Conservation (phyloP, 306 rosid genomes). For the Citrullus colocynthis region DNA sequence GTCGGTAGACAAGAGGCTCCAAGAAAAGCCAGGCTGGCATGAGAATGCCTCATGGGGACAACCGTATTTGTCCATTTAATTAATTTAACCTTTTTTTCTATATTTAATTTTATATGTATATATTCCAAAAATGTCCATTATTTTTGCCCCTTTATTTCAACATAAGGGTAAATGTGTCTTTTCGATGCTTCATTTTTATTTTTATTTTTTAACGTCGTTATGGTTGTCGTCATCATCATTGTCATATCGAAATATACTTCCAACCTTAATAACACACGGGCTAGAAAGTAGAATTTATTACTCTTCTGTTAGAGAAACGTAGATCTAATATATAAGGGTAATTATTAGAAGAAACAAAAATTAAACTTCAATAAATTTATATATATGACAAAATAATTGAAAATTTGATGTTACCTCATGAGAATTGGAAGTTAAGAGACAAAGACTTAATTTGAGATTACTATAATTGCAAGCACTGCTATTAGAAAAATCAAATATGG, state of each 20-base stretch:
- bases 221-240: neutral
- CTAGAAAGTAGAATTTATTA: neutral
- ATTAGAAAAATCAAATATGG: no score
- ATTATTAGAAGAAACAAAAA: neutral
- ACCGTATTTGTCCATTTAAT: neutral
- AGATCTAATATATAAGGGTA: neutral
- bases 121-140: neutral
- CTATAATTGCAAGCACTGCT: no score
- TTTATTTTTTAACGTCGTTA: neutral
- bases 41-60: neutral
- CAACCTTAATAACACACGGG: neutral
- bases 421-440: no score
- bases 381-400: neutral
- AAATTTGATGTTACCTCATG: no score
- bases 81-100: neutral
- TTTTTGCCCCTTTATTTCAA: neutral
- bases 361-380: neutral
- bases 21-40: slow-evolving; percentile 5
- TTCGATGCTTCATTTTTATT: neutral
- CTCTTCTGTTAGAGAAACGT: neutral
- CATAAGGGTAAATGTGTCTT: neutral
- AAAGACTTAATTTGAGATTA: no score
- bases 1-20: slow-evolving; percentile 7
- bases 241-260: neutral
- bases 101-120: neutral